Percentiles rank a stretch among this genome's conserved stretches.
These are phyloP conservation scores for Eragrostis tef DNA, from an alignment of 202 grass and related monocot species.

Conservation along the genomic window DNA sequence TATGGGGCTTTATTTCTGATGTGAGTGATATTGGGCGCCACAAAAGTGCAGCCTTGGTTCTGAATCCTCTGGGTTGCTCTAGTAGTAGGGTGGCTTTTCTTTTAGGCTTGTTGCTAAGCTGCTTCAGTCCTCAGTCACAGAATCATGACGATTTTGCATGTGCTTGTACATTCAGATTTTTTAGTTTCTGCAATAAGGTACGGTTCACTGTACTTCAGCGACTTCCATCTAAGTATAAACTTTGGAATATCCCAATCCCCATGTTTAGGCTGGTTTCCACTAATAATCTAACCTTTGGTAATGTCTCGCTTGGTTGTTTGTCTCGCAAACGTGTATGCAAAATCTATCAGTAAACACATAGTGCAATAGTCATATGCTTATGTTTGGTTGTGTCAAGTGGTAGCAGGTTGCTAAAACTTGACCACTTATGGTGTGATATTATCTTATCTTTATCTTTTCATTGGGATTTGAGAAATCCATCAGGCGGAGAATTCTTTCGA, in stretches of 20 bases:
- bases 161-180: neutral
- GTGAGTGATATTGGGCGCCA: conserved; percentile 35
- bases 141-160: neutral
- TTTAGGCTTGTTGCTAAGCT: neutral
- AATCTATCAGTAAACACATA: neutral
- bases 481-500: conserved; percentile 84
- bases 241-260: conserved; percentile 16
- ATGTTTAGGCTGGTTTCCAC: neutral
- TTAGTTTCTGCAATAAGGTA: neutral
- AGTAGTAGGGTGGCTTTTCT: conserved; percentile 1
- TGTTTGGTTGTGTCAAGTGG: neutral
- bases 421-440: neutral
- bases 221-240: neutral
- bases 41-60: conserved; percentile 32
- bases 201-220: neutral
- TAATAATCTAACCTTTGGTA: conserved; percentile 1
- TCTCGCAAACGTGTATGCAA: neutral
- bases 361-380: neutral
- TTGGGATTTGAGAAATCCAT: conserved; percentile 26
- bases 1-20: neutral
- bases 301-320: neutral
- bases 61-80: conserved; percentile 18
- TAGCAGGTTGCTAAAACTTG: conserved; percentile 22
- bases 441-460: conserved; percentile 28
- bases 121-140: neutral